These are phyloP conservation scores for Auriculariales sp. DNA, from an alignment of 768 basidiomycete genomes.

Conservation along the genomic window DNA sequence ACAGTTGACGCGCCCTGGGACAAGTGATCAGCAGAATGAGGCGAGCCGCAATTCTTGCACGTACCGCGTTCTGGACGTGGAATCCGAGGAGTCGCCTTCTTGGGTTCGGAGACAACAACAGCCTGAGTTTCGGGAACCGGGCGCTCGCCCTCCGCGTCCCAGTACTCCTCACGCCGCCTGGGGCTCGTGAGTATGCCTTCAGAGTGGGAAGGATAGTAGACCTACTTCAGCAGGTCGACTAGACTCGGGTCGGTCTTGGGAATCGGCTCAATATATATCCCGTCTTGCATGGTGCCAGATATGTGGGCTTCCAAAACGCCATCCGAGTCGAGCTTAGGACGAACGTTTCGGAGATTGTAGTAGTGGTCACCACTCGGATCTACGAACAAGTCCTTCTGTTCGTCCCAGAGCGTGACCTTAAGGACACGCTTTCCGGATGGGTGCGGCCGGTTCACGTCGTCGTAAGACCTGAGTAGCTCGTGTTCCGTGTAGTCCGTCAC, in stretches of 20 bases:
- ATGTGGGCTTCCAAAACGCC: background rate
- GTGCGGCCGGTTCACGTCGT: background rate
- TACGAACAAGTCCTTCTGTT: background rate
- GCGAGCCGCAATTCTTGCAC: too few species aligned
- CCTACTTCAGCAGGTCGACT: background rate
- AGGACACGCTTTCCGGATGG: background rate
- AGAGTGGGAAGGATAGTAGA: background rate
- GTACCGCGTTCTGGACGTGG: too few species aligned
- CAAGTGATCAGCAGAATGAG: background rate
- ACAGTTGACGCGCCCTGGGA: background rate
- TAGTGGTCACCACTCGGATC: background rate
- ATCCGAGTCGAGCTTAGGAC: background rate
- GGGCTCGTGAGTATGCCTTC: background rate
- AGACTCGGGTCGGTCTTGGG: background rate
- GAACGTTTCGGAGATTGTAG: background rate
- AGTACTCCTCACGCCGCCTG: background rate
- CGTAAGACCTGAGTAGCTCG: background rate
- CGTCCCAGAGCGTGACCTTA: background rate
- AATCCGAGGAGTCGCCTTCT: too few species aligned
- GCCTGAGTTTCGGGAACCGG: too few species aligned
- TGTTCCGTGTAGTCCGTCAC: background rate
- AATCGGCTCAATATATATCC: background rate
- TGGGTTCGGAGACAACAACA: too few species aligned
- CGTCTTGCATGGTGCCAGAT: background rate
- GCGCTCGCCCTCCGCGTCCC: background rate